A percentile compares a stretch with the other conserved stretches of the same genome.
phyloP scores from a whole-genome alignment of 192 early-diverging fungal species.

The Coemansia sp. region DNA sequence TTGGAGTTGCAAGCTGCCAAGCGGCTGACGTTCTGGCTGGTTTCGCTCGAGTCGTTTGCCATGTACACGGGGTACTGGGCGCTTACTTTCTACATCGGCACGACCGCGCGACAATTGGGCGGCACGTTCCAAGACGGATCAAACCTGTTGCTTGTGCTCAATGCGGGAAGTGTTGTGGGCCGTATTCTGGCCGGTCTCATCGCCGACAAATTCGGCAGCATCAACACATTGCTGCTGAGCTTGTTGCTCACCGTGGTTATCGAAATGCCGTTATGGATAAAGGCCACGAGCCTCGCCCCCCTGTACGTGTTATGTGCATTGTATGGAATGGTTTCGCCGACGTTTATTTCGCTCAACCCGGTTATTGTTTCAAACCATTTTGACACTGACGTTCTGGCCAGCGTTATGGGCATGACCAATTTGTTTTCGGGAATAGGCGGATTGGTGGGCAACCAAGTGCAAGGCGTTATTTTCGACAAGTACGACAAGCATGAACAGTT shows the following conservation, averaged over 20 bases:
- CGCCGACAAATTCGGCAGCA: constrained; percentile 36
- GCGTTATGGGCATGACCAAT: constrained; percentile 46
- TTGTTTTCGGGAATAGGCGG: constrained; percentile 41
- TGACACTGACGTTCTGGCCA: constrained; percentile 26
- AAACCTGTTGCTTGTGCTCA: constrained; percentile 38
- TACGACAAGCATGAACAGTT: constrained; percentile 39
- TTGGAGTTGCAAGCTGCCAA: constrained; percentile 28
- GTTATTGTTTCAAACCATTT: constrained; percentile 40
- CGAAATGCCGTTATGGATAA: constrained; percentile 45
- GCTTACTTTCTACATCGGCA: constrained; percentile 37
- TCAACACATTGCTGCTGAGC: constrained; percentile 36
- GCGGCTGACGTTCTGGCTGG: constrained; percentile 33
- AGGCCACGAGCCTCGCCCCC: constrained; percentile 19
- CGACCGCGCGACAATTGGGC: constrained; percentile 23
- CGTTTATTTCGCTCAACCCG: constrained; percentile 49
- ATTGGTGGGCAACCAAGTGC: constrained; percentile 36
- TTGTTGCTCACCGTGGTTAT: constrained; percentile 25
- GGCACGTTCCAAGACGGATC: constrained; percentile 30
- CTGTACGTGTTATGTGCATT: constrained; percentile 39
- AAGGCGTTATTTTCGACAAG: constrained; percentile 47
- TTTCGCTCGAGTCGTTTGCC: constrained; percentile 31
- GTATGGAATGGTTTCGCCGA: constrained; percentile 40
- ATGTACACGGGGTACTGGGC: constrained; percentile 54
- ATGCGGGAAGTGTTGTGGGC: constrained; percentile 33
- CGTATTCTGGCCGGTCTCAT: constrained; percentile 33